Conservation (phyloP, 2,329 filamentous ascomycete genomes). For the Pseudogymnoascus sp. region DNA sequence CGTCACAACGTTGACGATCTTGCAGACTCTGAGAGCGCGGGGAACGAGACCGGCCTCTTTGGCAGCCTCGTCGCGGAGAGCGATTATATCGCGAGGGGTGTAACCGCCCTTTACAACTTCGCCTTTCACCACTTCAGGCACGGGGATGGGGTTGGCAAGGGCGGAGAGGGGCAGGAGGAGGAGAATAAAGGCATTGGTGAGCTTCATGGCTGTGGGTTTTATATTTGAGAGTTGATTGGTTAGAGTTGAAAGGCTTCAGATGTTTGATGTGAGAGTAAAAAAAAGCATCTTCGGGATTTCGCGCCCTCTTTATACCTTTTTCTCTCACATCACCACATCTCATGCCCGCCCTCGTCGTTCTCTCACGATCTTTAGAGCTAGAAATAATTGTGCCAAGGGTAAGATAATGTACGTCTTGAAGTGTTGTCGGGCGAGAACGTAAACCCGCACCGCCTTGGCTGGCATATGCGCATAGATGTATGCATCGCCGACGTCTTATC, state of each 20-base stretch:
- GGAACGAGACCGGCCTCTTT: background rate
- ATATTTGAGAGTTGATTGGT: background rate
- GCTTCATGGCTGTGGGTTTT: background rate
- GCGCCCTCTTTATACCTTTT: background rate
- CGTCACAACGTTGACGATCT: background rate
- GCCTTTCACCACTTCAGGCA: background rate
- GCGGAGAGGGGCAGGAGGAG: background rate
- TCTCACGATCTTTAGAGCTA: background rate
- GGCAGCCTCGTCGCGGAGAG: background rate
- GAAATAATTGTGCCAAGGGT: background rate
- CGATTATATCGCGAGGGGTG: background rate
- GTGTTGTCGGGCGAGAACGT: background rate
- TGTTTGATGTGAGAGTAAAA: background rate
- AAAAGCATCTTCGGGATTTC: background rate
- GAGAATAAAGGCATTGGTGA: background rate
- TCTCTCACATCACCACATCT: background rate
- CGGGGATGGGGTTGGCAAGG: background rate
- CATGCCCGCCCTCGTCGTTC: background rate
- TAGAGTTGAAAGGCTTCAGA: background rate
- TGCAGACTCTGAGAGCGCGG: background rate
- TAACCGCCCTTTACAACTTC: background rate
- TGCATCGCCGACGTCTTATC: background rate
- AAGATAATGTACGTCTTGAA: background rate
- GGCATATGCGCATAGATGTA: background rate
- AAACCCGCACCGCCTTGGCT: background rate